phyloP scores from a whole-genome alignment of 352 stramenopile species.

The Phytophthora capsici region DNA sequence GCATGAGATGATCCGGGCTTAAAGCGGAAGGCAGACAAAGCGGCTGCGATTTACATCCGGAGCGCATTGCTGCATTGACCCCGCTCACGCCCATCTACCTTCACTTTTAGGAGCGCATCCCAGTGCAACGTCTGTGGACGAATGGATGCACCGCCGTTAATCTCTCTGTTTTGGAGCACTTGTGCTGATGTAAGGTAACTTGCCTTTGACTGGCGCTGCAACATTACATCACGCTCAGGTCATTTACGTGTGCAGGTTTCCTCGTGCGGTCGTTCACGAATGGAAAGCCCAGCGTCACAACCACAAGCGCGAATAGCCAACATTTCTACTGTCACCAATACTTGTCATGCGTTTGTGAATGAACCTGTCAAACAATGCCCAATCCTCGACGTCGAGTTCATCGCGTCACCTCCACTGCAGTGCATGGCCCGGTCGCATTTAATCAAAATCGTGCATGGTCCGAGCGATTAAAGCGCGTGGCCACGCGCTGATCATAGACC shows the following conservation, averaged over 20 bases:
- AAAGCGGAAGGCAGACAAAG: background rate
- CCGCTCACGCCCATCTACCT: slow-evolving; percentile 15
- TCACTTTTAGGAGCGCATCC: slow-evolving; percentile 13
- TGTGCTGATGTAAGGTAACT: too few relatives aligned
- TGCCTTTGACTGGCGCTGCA: background rate
- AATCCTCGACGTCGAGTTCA: slow-evolving; percentile 19
- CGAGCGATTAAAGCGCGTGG: slow-evolving; percentile 18
- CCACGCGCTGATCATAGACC: background rate
- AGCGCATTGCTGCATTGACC: slow-evolving; percentile 20
- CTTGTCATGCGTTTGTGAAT: slow-evolving; percentile 2
- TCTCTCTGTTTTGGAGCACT: background rate
- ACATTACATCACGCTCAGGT: background rate
- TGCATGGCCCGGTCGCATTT: slow-evolving; percentile 19
- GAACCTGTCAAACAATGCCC: slow-evolving; percentile 1
- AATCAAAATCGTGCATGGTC: slow-evolving; percentile 21
- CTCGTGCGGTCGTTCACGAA: background rate
- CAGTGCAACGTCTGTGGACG: slow-evolving; percentile 30
- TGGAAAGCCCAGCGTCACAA: background rate
- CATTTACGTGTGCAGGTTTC: background rate
- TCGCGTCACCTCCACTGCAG: slow-evolving; percentile 19
- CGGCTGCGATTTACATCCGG: slow-evolving; percentile 19
- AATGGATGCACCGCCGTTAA: slow-evolving; percentile 18
- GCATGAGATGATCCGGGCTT: background rate
- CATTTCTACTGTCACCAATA: slow-evolving; percentile 5
- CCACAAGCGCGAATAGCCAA: background rate